These are phyloP conservation scores for Clausena lansium DNA, from an alignment of 345 rosid species.

Conservation along the genomic window DNA sequence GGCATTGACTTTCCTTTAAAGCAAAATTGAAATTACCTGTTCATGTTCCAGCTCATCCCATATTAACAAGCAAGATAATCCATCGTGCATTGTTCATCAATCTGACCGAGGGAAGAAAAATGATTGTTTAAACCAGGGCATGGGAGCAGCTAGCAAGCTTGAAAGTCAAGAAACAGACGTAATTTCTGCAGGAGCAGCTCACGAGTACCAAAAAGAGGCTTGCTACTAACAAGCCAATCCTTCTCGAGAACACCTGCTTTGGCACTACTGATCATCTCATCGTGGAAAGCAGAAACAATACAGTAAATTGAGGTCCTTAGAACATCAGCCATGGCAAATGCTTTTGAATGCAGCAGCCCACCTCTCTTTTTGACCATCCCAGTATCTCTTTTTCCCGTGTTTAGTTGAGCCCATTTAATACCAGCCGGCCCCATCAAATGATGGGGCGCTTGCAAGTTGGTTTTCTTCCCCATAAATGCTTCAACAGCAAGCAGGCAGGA, in stretches of 20 bases:
- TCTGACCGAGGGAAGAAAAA: not conserved
- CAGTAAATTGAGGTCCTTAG: slow-evolving; percentile 65
- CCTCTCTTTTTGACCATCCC: slow-evolving; percentile 48
- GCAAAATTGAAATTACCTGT: slow-evolving; percentile 1
- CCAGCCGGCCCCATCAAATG: slow-evolving; percentile 67
- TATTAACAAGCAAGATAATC: not conserved
- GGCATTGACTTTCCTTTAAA: not conserved
- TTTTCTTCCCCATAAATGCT: slow-evolving; percentile 81
- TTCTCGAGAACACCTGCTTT: slow-evolving; percentile 68
- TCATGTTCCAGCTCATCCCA: not conserved
- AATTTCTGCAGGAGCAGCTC: slow-evolving; percentile 73
- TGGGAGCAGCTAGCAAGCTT: slow-evolving; percentile 42
- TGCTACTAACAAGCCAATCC: slow-evolving; percentile 60
- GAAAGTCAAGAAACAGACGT: slow-evolving; percentile 69
- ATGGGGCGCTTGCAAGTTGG: slow-evolving; percentile 58
- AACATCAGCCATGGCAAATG: slow-evolving; percentile 75
- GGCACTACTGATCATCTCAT: slow-evolving; percentile 67
- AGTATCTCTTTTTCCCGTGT: slow-evolving; percentile 56
- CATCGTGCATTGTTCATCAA: not conserved
- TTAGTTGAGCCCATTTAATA: slow-evolving; percentile 65
- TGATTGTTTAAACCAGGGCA: not conserved
- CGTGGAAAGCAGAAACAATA: slow-evolving; percentile 67
- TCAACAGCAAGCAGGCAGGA: slow-evolving; percentile 82
- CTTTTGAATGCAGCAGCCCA: slow-evolving; percentile 50
- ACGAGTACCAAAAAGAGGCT: slow-evolving; percentile 59